These are phyloP conservation scores for Cordyceps pruinosa DNA, from an alignment of 2,329 filamentous ascomycete genomes.

Conservation along the genomic window DNA sequence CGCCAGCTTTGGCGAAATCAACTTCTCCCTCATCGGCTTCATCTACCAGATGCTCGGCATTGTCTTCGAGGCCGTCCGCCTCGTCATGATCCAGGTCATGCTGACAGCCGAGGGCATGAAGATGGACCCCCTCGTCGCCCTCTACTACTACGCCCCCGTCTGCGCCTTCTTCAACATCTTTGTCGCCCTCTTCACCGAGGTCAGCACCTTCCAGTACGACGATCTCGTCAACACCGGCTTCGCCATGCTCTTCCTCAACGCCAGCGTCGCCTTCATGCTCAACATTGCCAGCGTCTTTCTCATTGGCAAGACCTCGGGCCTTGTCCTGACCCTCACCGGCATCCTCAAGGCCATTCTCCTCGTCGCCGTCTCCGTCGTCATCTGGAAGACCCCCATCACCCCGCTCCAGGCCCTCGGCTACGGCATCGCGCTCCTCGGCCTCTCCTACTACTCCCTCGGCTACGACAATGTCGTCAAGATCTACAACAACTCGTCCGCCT, in stretches of 20 bases:
- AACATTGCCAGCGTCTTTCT: constrained; percentile 83
- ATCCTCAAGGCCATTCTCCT: constrained; percentile 86
- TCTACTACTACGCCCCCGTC: constrained; percentile 85
- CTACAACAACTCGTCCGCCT: constrained; percentile 18
- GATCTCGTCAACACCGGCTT: constrained; percentile 61
- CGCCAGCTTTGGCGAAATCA: constrained; percentile 56
- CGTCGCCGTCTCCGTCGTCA: constrained; percentile 66
- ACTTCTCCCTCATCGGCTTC: constrained; percentile 60
- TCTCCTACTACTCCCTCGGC: constrained; percentile 43
- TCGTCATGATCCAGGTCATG: constrained; percentile 81
- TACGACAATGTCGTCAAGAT: constrained; percentile 27
- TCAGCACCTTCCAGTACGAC: constrained; percentile 56
- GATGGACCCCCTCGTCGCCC: constrained; percentile 81
- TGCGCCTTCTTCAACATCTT: constrained; percentile 75
- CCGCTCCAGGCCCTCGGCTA: constrained; percentile 71
- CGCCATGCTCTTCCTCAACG: constrained; percentile 62
- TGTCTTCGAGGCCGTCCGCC: constrained; percentile 70
- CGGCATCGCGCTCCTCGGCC: constrained; percentile 53
- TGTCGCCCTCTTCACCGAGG: constrained; percentile 62
- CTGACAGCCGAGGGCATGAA: constrained; percentile 69
- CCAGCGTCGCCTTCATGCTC: constrained; percentile 69
- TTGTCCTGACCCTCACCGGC: constrained; percentile 78
- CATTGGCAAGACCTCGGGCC: constrained; percentile 80
- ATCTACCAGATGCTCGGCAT: constrained; percentile 68
- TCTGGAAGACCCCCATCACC: constrained; percentile 69